Base-by-base conservation (phyloP, 2,329 filamentous ascomycete species). In the Stemphylium lycopersici region DNA sequence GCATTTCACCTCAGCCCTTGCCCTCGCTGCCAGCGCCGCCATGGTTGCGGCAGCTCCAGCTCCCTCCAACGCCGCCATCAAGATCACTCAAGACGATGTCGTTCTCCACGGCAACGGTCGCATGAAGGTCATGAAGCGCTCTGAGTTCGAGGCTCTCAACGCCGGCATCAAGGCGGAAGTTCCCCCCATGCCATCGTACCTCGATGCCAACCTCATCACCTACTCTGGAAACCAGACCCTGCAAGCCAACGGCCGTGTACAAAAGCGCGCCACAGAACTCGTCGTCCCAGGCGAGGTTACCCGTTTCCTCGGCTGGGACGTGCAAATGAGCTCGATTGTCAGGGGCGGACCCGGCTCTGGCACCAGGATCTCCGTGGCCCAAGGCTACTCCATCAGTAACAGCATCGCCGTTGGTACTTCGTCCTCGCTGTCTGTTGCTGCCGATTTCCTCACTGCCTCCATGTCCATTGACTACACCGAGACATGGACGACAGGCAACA, bases 301-400 rank as follows among this genome's bases (percentile, higher is more conserved):
- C 3, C 63, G 61, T 31, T 78, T 77, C 60, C 62, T 74, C 18
- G 75, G 75, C 61, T 77, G 76, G 76, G 76, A 78, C 50, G 63
- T 75, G 1, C 62, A 62, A 41, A 75, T 77, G 62, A 77, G 76
- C 12, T 64, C 68, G 16, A 69, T 78, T 8, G 59, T 74, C 12
- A 65, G 67, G 42, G 71, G 72, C 6, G 63, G 58, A 7, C 68
- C 66, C n/a, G 41, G 31, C 12, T 13, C 31, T 15, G 31, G 31
- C 6, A 66, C 61, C 18, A 62, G 43, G 2, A 65, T 72, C 36
- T 55, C 48, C n/a, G 69, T 78, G 8, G 49, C 73, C 2, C 61
- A 74, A 6, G 77, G 76, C 11, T 76, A 71, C 63, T 57, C 58
- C 4, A 59, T 79, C 24, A 16, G 62, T 34, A 77, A 78, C 63